Base-by-base conservation (phyloP, 23 red algal genomes). In the Cyanidium caldarium region DNA sequence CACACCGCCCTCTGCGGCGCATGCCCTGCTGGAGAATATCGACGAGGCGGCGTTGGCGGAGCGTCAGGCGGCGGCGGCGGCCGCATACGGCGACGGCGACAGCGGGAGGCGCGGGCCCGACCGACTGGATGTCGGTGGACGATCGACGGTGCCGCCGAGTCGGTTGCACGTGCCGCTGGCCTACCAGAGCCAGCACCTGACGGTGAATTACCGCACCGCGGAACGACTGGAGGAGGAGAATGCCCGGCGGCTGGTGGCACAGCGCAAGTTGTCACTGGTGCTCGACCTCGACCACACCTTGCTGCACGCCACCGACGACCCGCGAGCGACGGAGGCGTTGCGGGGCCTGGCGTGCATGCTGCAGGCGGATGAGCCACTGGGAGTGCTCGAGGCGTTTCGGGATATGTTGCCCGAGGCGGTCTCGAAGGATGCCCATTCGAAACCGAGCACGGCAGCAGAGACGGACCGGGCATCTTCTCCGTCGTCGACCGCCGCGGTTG, bases 241-340 rank as follows among this genome's bases (percentile, higher is more conserved):
- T 23, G 80, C 89, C 17, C 16, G 78, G 17, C 72, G 74, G 33
- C 68, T 94, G 23, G 57, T 86, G n/a, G 43, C 43, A 15, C 56
- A 79, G 57, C 72, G 61, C 15, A 81, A 77, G 19, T 75, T 98
- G 34, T 80, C 79, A 0, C 82, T 98, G 23, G 92, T 98, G 37
- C 78, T 98, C 44, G 92, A 98, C 65, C 80, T 98, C 30, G 92
- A 98, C 37, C 85, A 98, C 77, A 98, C 92, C 21, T 78, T 98
- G 30, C 65, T 98, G 2, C 92, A 98, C 58, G 79, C 92, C 39
- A 88, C 92, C 7, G 79, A 86, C 69, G 82, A 88, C 68, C 69
- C 75, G 35, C 57, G 72, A 17, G 83, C 81, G 2, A 33, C 70
- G 43, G 71, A 71, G 0, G 68, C 21, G 19, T 2, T 72, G 51